Conservation (phyloP, 768 basidiomycete species). For the Boletus insuetus region DNA sequence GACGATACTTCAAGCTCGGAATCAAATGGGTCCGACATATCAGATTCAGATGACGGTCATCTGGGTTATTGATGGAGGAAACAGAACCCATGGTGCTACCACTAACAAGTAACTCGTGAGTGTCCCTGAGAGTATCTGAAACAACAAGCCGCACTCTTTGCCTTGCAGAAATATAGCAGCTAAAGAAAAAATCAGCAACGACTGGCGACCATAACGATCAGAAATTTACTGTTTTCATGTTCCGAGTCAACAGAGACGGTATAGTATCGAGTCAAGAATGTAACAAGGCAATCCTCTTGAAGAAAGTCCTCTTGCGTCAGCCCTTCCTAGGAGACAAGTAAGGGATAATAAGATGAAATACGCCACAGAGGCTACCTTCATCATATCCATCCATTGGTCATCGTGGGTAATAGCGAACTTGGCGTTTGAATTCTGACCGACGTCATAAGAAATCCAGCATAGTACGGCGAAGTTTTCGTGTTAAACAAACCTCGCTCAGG, state of each 20-base stretch:
- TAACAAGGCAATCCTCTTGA: background rate
- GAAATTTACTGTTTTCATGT: no score
- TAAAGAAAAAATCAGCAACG: background rate
- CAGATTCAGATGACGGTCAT: background rate
- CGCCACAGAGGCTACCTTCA: background rate
- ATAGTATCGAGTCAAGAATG: background rate
- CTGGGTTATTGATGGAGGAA: background rate
- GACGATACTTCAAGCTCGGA: background rate
- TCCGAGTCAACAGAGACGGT: no score
- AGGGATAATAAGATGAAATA: background rate
- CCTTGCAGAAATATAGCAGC: background rate
- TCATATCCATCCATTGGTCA: background rate
- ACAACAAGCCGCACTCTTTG: background rate
- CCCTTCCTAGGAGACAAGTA: background rate
- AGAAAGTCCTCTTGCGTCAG: background rate
- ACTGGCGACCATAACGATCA: no score
- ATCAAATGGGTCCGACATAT: background rate
- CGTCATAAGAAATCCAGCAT: background rate
- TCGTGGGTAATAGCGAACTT: background rate
- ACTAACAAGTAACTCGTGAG: background rate
- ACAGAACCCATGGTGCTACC: background rate
- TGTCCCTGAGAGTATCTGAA: background rate
- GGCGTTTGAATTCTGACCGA: background rate
- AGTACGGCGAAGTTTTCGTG: background rate
- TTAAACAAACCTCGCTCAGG: background rate